Percentiles rank a stretch among this genome's conserved stretches.
phyloP scores from a whole-genome alignment of 2,329 filamentous ascomycete genomes.

The Pseudocercospora crystallina region DNA sequence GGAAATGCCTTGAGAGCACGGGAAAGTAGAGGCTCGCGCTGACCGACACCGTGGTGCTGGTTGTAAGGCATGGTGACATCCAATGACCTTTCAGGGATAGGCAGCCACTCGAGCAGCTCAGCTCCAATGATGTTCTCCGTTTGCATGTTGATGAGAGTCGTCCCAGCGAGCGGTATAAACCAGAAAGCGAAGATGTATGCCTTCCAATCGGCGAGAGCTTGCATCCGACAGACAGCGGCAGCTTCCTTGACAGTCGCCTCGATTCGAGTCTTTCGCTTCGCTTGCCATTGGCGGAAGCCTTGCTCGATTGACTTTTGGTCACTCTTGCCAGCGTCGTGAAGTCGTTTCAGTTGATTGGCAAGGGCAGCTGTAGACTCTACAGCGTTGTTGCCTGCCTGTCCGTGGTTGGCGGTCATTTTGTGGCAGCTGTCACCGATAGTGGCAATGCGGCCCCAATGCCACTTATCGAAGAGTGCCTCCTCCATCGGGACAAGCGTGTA shows the following conservation, averaged over 20 bases:
- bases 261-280: slow-evolving; percentile 19
- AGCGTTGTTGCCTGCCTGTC: slow-evolving; percentile 25
- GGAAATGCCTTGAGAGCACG: slow-evolving; percentile 8
- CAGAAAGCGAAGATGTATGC: slow-evolving; percentile 15
- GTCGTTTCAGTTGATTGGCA: slow-evolving; percentile 23
- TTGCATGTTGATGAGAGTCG: slow-evolving; percentile 14
- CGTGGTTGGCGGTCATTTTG: slow-evolving; percentile 30
- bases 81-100: slow-evolving; percentile 27
- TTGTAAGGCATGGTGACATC: slow-evolving; percentile 34
- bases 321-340: slow-evolving; percentile 8
- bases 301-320: not conserved
- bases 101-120: slow-evolving; percentile 32
- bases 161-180: slow-evolving; percentile 8
- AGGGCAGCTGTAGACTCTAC: slow-evolving; percentile 29
- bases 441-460: slow-evolving; percentile 28
- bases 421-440: slow-evolving; percentile 28
- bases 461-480: slow-evolving; percentile 27
- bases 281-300: slow-evolving; percentile 22
- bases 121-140: slow-evolving; percentile 24
- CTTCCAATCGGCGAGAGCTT: slow-evolving; percentile 16
- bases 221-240: slow-evolving; percentile 22
- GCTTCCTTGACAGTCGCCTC: slow-evolving; percentile 18
- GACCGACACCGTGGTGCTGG: slow-evolving; percentile 27
- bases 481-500: slow-evolving; percentile 33
- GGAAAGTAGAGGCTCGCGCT: slow-evolving; percentile 26